Evolutionary conservation across 1,139 yeast genomes (phyloP), one percentile per base, ranked within the genome.

Genomic region (Williopsis jadinii): DNA sequence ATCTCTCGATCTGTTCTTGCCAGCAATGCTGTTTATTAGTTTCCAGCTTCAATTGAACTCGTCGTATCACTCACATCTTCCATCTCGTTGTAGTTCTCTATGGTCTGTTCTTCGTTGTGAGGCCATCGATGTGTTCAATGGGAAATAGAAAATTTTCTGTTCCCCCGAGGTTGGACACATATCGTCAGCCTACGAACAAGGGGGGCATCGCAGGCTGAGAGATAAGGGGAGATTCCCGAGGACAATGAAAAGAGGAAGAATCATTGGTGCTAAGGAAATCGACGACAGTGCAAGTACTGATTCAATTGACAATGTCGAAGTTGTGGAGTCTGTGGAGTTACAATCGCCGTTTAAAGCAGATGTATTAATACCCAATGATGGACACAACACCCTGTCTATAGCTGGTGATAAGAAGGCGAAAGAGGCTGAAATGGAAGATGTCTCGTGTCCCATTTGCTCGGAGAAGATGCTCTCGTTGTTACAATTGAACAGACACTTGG

Each of bases 401-500:
- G 24, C 24, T 19, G 24, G 12, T 28, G 26, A 14, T 13, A 36
- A 9, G 28, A 34, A 11, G 30, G 35, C 10, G 40, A 40, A 49
- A 15, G 45, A 46, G 3, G 45, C 67, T 34, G 34, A 19, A 19
- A 19, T 19, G 24, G 24, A 19, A 6, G 24, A 19, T 6, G 24
- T 19, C 6, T 19, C n/a, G 6, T 86, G 95, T 54, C 95, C 95
- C 1, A 80, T 85, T 3, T 86, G 95, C 57, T 60, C 66, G 19
- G 84, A 78, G 47, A 47, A 64, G 2, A 79, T 83, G 83, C 62
- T 75, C 8, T 70, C 75, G 11, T 61, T 84, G 36, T 49, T 58
- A 14, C 83, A 77, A 47, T 65, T 86, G 46, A 84, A 84, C 56
- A 69, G 71, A 36, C 95, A 87, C 57, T 63, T 87, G 28, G 95